Base-by-base conservation (phyloP, 345 rosid species). In the Camelina hispida region DNA sequence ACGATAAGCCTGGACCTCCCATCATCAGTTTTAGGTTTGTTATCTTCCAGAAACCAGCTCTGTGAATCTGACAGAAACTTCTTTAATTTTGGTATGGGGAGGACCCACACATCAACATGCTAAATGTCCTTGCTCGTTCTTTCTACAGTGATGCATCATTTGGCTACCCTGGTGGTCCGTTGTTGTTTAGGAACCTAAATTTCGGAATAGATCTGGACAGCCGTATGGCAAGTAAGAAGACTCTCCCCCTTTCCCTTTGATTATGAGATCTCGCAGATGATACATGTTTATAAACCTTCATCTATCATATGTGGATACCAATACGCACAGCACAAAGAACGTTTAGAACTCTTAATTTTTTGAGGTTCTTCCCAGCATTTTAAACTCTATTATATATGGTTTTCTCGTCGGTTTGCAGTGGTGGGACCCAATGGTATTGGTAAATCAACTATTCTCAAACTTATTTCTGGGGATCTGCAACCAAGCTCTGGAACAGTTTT, bases 361-460 rank as follows among this genome's bases (percentile, higher is more conserved):
- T 16, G 40, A 46, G 53, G n/a, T 43, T 63, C 66, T 40, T 48
- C 66, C 20, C 11, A 32, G 12, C 62, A 57, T 64, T 64, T 42
- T 38, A 72, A 58, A 51, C 68, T 59, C 62, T 71, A 9, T 32
- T 71, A 9, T 32, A 56, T 58, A n/a, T 66, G 69, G 58, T 28
- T 44, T 78, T 72, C 32, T 62, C 25, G n/a, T 82, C 35, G 50
- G 66, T 76, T 37, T 83, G 73, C 86, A 95, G 99, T 95, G 99
- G 99, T 95, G 56, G 99, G 99, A 66, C 88, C 99, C 73, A 95
- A 95, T 87, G 99, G 99, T 59, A 95, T 95, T 79, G 99, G 99
- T 68, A 95, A 95, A 82, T 92, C 98, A 74, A 95, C 99, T 46
- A 95, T 95, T 72, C 98, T 95, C 68, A 95, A 95, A 85, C 84